phyloP scores from a whole-genome alignment of 108 stramenopile species.

The Ochromonas danica region DNA sequence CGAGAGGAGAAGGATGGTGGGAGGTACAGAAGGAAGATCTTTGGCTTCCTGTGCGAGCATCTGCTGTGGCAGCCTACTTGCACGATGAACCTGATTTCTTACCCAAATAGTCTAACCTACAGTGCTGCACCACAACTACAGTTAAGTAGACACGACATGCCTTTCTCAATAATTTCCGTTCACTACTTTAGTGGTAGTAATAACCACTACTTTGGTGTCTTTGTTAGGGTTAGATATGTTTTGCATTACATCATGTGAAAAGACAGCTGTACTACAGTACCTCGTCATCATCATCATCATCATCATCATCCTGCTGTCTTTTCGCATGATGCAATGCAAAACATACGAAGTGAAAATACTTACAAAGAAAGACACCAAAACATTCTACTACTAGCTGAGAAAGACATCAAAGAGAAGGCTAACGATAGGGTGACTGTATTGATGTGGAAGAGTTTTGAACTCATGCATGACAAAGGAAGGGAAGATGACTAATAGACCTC shows the following conservation, averaged over 20 bases:
- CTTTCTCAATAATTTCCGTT: neutral
- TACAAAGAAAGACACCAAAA: neutral
- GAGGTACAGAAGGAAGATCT: neutral
- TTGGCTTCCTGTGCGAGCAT: neutral
- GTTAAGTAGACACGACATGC: no score
- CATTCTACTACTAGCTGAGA: no score
- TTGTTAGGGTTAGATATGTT: no score
- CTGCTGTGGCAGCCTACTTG: neutral
- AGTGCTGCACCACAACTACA: no score
- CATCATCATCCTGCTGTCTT: neutral
- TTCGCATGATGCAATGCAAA: no score
- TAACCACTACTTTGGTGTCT: no score
- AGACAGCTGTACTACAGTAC: no score
- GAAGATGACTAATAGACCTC: slow-evolving; percentile 7
- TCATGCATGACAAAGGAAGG: neutral
- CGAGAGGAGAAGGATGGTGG: neutral
- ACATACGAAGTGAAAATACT: neutral
- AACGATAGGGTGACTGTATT: neutral
- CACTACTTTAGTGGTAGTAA: neutral
- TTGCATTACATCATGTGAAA: no score
- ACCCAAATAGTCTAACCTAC: no score
- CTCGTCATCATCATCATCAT: neutral
- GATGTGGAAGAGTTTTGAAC: neutral
- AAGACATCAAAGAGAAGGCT: neutral
- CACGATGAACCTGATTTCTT: neutral